Conservation (phyloP, 345 rosid species). For the Aquilaria yunnanensis region DNA sequence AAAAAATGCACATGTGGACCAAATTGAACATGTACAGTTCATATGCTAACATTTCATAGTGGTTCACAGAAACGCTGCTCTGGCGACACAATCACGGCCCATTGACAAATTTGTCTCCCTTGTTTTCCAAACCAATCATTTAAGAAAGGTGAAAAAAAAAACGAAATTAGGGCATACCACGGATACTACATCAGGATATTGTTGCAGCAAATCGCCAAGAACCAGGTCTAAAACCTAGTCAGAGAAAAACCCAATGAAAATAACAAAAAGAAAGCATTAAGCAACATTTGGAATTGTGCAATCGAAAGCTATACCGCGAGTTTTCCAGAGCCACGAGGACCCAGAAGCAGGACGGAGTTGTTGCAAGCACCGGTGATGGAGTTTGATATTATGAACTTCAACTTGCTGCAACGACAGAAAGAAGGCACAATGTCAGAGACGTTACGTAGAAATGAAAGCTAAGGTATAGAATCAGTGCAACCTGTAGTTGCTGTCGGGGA, state of each 20-base stretch:
- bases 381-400: slow-evolving; percentile 67
- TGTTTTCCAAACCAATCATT: neutral
- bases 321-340: slow-evolving; percentile 93
- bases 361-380: slow-evolving; percentile 80
- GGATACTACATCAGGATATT: slow-evolving; percentile 64
- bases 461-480: slow-evolving; percentile 14
- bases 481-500: slow-evolving; percentile 84
- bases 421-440: neutral
- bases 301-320: slow-evolving; percentile 38
- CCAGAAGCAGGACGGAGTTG: slow-evolving; percentile 86
- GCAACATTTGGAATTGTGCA: neutral
- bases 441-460: neutral
- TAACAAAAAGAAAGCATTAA: neutral
- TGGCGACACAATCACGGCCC: too few species aligned
- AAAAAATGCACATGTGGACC: too few species aligned
- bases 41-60: too few species aligned
- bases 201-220: slow-evolving; percentile 53
- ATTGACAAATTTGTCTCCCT: too few species aligned
- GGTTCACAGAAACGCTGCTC: too few species aligned
- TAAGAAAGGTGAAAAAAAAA: neutral
- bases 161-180: slow-evolving; percentile 39
- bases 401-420: slow-evolving; percentile 38
- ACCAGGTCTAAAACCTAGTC: slow-evolving; percentile 84
- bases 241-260: neutral
- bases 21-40: too few species aligned